phyloP scores from a whole-genome alignment of 805 yeast genomes.

The Hanseniaspora singularis region DNA sequence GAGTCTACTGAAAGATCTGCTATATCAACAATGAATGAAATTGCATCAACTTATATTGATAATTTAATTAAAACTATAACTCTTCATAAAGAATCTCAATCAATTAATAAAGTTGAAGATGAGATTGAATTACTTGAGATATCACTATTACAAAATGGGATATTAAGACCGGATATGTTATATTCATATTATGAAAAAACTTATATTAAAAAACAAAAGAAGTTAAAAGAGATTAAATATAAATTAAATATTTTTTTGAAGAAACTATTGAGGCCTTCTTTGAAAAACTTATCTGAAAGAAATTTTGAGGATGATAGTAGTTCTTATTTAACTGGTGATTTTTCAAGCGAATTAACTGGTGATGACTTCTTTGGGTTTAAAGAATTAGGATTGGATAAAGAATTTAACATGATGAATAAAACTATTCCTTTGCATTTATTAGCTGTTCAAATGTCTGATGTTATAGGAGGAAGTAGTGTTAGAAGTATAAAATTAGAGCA shows the following conservation, averaged over 20 bases:
- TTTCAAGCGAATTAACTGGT: slow-evolving; percentile 74
- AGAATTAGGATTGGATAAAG: slow-evolving; percentile 86
- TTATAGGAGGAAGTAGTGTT: slow-evolving; percentile 48
- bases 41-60: slow-evolving; percentile 69
- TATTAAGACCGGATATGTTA: slow-evolving; percentile 63
- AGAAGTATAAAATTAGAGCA: slow-evolving; percentile 43
- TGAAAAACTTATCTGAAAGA: slow-evolving; percentile 60
- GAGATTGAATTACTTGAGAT: slow-evolving; percentile 43
- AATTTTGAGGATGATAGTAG: slow-evolving; percentile 84
- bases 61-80: slow-evolving; percentile 63
- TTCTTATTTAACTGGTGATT: slow-evolving; percentile 88
- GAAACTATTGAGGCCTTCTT: slow-evolving; percentile 68
- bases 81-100: slow-evolving; percentile 53
- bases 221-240: slow-evolving; percentile 53
- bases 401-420: slow-evolving; percentile 69
- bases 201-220: slow-evolving; percentile 52
- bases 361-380: slow-evolving; percentile 97
- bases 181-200: slow-evolving; percentile 65
- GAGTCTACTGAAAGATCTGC: slow-evolving; percentile 73
- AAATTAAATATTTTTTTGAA: slow-evolving; percentile 63
- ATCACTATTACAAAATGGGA: slow-evolving; percentile 74
- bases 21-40: slow-evolving; percentile 62
- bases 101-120: slow-evolving; percentile 27
- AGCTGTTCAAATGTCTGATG: slow-evolving; percentile 44
- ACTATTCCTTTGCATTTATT: slow-evolving; percentile 82